Evolutionary conservation across 345 rosid genomes (phyloP), one percentile per base, ranked within the genome.

Genomic region (Hibiscus trionum): DNA sequence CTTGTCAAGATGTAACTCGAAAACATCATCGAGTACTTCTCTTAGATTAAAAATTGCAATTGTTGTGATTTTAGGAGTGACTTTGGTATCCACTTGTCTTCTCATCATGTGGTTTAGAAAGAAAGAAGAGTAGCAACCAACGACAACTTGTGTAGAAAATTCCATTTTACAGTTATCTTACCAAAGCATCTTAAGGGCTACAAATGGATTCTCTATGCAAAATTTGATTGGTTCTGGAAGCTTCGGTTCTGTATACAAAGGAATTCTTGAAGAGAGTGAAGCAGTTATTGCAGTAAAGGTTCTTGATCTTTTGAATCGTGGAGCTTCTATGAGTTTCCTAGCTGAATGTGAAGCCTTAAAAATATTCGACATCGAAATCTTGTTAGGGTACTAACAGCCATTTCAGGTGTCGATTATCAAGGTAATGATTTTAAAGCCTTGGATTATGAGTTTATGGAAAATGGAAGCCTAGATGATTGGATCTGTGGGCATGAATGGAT

Each of bases 341-440:
- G 55, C 6, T 50, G 55, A 50, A 50, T 50, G 55, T 50, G 55
- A 50, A 4, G 55, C 55, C 6, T 50, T 50, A 42, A 61, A 49
- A 80, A 53, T 9, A 56, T 80, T 24, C 72, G 80, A 26, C 88
- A 81, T 57, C 68, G 86, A 10, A 84, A 88, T 72, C 87, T 88
- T 12, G 59, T 84, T 53, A 80, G 77, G 61, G 16, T 86, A 33
- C 2, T 84, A 7, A 76, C 87, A 0, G 72, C 19, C 2, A 29
- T 37, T 53, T 69, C 72, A 15, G 39, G 72, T 16, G 24, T 69
- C 3, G 72, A 69, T 16, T 55, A 49, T 11, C 58, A 69, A 2
- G 72, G 61, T 0, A 52, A 21, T 53, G 58, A 74, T 1, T 72
- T 21, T 21, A 21, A 21, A 21, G 24, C 24, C 24, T 21, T 21